Conservation (phyloP, 257 asterid species). For the Nicotiana knightiana region DNA sequence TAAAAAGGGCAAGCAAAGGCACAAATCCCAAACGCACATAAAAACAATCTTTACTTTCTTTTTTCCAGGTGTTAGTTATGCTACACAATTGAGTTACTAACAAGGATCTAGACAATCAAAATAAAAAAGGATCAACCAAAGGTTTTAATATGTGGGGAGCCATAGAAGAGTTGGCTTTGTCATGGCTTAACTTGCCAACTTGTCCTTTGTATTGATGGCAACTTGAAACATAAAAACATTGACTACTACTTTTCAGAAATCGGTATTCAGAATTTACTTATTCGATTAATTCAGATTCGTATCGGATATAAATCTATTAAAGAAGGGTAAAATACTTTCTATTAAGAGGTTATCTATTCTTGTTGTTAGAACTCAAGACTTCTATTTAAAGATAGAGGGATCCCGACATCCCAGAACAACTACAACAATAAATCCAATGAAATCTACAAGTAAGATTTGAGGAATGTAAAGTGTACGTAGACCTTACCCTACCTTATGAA, state of each 20-base stretch:
- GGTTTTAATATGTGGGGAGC: neutral
- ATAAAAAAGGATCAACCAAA: neutral
- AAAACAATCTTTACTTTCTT: neutral
- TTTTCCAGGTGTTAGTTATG: neutral
- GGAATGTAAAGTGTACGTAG: too few relatives aligned
- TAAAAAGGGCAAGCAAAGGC: constrained; percentile 12
- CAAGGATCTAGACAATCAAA: neutral
- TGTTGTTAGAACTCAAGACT: neutral
- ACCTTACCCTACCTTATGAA: too few relatives aligned
- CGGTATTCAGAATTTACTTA: neutral
- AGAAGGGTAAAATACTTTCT: neutral
- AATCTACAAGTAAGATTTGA: too few relatives aligned
- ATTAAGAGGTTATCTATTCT: neutral
- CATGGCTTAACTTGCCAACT: constrained; percentile 16
- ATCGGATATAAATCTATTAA: too few relatives aligned
- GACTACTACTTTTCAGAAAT: accelerated
- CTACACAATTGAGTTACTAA: neutral
- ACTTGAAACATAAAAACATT: neutral
- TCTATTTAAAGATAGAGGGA: neutral
- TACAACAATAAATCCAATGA: too few relatives aligned
- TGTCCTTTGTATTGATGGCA: neutral
- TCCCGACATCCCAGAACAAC: neutral
- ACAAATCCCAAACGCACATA: constrained; percentile 5
- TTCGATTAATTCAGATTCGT: neutral
- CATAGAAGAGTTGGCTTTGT: constrained; percentile 10